phyloP scores from a whole-genome alignment of 345 rosid genomes.

The Moricandia arvensis region DNA sequence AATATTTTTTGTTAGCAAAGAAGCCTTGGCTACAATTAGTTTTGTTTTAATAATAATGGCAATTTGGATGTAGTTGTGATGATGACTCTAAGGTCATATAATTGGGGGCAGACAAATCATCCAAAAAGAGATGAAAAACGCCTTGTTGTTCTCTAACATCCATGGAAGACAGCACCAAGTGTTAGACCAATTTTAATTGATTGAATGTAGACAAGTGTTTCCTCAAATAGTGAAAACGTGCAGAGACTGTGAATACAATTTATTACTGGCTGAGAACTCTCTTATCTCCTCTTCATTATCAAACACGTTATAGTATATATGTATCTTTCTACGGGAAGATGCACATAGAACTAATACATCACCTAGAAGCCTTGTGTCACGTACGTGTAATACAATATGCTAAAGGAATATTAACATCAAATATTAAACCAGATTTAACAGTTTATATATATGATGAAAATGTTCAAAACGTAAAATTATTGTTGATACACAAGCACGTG shows the following conservation, averaged over 20 bases:
- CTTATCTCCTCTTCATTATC: neutral
- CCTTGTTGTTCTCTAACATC: neutral
- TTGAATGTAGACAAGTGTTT: neutral
- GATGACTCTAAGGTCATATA: neutral
- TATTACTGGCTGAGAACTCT: neutral
- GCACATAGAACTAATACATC: neutral
- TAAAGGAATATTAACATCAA: neutral
- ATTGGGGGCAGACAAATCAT: neutral
- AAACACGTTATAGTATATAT: neutral
- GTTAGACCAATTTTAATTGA: neutral
- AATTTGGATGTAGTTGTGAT: neutral
- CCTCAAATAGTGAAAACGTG: neutral
- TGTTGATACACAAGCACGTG: neutral
- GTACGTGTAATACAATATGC: conserved; percentile 1
- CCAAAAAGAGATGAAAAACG: neutral
- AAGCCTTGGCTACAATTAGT: conserved; percentile 12
- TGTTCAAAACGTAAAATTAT: neutral
- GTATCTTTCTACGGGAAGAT: neutral
- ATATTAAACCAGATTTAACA: neutral
- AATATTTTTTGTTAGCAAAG: conserved; percentile 18
- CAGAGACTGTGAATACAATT: neutral
- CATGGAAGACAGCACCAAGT: neutral
- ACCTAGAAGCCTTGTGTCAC: neutral
- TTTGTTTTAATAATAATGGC: conserved; percentile 14
- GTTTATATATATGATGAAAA: neutral